Conservation (phyloP, 108 stramenopile species). For the Asterionellopsis glacialis region DNA sequence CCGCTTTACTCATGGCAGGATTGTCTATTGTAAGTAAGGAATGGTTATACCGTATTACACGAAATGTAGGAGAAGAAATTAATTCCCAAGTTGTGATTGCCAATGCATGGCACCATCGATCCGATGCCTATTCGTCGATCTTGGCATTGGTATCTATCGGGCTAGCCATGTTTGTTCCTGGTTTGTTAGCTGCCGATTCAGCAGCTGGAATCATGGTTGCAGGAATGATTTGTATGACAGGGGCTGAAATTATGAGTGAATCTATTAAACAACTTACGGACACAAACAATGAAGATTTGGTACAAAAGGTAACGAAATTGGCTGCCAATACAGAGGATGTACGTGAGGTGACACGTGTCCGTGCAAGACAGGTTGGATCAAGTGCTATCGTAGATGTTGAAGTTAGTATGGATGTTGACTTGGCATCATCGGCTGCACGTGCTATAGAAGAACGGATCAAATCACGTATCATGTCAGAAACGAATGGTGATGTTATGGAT, state of each 20-base stretch:
- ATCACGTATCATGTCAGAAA: conserved; percentile 17
- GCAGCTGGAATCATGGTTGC: conserved; percentile 92
- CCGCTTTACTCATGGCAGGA: conserved; percentile 80
- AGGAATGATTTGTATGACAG: conserved; percentile 92
- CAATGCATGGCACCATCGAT: conserved; percentile 98
- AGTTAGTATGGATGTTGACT: conserved; percentile 33
- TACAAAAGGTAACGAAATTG: conserved; percentile 10
- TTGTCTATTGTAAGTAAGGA: conserved; percentile 90
- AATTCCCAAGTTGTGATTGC: conserved; percentile 93
- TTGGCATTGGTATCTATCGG: conserved; percentile 86
- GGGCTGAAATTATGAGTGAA: conserved; percentile 82
- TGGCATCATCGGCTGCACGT: conserved; percentile 58
- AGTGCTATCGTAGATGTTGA: conserved; percentile 59
- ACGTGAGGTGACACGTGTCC: conserved; percentile 36
- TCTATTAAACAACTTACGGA: conserved; percentile 85
- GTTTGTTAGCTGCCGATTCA: conserved; percentile 78
- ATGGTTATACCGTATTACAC: conserved; percentile 87
- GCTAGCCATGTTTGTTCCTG: conserved; percentile 71
- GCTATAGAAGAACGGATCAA: conserved; percentile 66
- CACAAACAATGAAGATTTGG: conserved; percentile 51
- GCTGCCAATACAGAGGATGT: conserved; percentile 41
- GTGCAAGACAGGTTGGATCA: conserved; percentile 77
- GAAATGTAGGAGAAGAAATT: conserved; percentile 69
- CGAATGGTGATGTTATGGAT: conserved; percentile 29
- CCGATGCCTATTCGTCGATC: conserved; percentile 91